Conservation (phyloP, 2,329 filamentous ascomycete genomes). For the Xylariales sp. region DNA sequence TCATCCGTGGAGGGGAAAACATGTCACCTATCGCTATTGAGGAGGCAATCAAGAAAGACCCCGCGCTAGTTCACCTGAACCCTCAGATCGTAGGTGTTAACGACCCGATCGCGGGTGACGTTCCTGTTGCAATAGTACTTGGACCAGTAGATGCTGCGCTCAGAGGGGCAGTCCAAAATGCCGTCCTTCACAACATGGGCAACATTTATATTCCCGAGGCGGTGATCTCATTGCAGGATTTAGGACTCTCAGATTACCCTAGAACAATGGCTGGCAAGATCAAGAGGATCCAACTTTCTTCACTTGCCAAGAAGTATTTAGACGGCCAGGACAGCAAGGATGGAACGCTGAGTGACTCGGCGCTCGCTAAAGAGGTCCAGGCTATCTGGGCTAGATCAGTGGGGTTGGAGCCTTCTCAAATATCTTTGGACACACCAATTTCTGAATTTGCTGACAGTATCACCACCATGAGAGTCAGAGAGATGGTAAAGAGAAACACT, state of each 20-base stretch:
- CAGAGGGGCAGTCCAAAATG: conserved; percentile 2
- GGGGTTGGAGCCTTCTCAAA: conserved; percentile 2
- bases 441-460: conserved; percentile 7
- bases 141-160: background rate
- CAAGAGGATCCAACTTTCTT: conserved; percentile 4
- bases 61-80: background rate
- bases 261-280: conserved; percentile 8
- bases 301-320: conserved; percentile 4
- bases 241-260: conserved; percentile 4
- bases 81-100: conserved; percentile 4
- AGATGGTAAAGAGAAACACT: conserved; percentile 1
- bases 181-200: conserved; percentile 5
- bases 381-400: conserved; percentile 6
- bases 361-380: background rate
- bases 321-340: background rate
- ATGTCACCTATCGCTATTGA: conserved; percentile 8
- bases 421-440: conserved; percentile 4
- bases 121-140: conserved; percentile 4
- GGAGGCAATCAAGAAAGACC: background rate
- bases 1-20: conserved; percentile 9
- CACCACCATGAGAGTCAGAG: conserved; percentile 3
- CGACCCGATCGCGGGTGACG: conserved; percentile 7
- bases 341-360: background rate
- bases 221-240: conserved; percentile 4
- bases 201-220: conserved; percentile 4